Evolutionary conservation across 345 rosid species (phyloP).

Genomic region (Turnera subulata): DNA sequence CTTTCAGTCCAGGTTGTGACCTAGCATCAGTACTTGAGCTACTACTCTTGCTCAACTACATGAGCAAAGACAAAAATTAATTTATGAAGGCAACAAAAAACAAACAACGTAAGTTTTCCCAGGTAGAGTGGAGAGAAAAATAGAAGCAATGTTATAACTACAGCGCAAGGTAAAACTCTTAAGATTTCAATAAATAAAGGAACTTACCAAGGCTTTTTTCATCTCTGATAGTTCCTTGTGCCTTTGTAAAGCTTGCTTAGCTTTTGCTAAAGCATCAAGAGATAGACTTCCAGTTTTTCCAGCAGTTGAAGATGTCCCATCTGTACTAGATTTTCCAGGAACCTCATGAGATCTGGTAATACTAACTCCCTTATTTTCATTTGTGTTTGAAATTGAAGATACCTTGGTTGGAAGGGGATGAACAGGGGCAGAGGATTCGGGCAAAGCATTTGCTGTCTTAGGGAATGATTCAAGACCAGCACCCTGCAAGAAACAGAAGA

Average conservation of each 20-base stretch:
- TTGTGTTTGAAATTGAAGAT: slow-evolving; percentile 90
- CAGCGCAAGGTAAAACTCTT: background rate
- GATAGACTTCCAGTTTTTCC: slow-evolving; percentile 74
- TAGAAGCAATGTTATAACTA: background rate
- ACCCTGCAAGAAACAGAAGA: slow-evolving; percentile 47
- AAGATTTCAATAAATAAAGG: background rate
- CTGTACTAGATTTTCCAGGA: slow-evolving; percentile 99
- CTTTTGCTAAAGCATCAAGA: slow-evolving; percentile 84
- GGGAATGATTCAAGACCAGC: slow-evolving; percentile 30
- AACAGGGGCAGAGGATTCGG: slow-evolving; percentile 37
- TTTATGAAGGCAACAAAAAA: background rate
- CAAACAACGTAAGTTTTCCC: too few species aligned
- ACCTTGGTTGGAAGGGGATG: slow-evolving; percentile 71
- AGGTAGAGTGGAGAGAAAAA: background rate
- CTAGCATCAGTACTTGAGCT: slow-evolving; percentile 39
- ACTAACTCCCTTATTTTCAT: slow-evolving; percentile 99
- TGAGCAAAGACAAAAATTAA: slow-evolving; percentile 10
- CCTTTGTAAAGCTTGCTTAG: slow-evolving; percentile 76
- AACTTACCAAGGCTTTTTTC: slow-evolving; percentile 61
- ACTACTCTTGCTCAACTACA: slow-evolving; percentile 51
- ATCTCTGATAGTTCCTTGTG: slow-evolving; percentile 66
- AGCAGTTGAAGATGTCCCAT: slow-evolving; percentile 73
- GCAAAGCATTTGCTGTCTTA: slow-evolving; percentile 31
- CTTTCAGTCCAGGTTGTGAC: too few species aligned
- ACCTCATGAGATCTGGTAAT: slow-evolving; percentile 99